A percentile compares a stretch with the other conserved stretches of the same genome.
Conservation (phyloP, 441 rosid species). For the Gossypium trilobum region DNA sequence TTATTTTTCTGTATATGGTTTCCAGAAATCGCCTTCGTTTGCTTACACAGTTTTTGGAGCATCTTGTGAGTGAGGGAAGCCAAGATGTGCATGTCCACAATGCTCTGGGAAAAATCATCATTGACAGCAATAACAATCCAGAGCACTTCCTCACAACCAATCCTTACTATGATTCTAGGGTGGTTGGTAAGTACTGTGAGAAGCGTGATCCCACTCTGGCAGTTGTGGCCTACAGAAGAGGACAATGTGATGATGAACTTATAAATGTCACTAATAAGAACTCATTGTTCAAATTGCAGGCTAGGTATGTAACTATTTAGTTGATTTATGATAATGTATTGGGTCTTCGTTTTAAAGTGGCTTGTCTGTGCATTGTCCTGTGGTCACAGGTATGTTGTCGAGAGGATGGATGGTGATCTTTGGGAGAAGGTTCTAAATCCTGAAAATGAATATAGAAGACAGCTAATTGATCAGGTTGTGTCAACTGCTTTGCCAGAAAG, state of each 20-base stretch:
- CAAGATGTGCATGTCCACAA: constrained; percentile 98
- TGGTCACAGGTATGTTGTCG: constrained; percentile 80
- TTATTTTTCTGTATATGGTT: constrained; percentile 14
- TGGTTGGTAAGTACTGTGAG: constrained; percentile 98
- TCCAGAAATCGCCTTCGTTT: constrained; percentile 93
- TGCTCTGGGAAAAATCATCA: constrained; percentile 98
- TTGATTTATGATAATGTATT: constrained; percentile 11
- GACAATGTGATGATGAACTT: constrained; percentile 96
- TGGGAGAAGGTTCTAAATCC: constrained; percentile 97
- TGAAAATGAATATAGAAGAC: constrained; percentile 88
- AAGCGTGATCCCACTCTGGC: constrained; percentile 99
- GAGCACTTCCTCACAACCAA: constrained; percentile 98
- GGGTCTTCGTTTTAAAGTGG: constrained; percentile 8
- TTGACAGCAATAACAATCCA: constrained; percentile 96
- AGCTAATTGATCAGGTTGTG: constrained; percentile 96
- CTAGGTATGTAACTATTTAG: constrained; percentile 54
- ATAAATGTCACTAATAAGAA: constrained; percentile 92
- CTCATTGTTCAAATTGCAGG: constrained; percentile 94
- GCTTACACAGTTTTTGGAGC: constrained; percentile 99
- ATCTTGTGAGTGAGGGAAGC: constrained; percentile 99
- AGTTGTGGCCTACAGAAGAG: constrained; percentile 95
- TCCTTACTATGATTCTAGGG: constrained; percentile 92
- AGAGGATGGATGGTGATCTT: constrained; percentile 95
- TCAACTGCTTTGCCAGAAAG: constrained; percentile 99
- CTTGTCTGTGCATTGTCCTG: constrained; percentile 15